Percentiles rank a stretch among this genome's conserved stretches.
These are phyloP conservation scores for Orbilia oligospora DNA, from an alignment of 2,329 filamentous ascomycete genomes.

Conservation along the genomic window DNA sequence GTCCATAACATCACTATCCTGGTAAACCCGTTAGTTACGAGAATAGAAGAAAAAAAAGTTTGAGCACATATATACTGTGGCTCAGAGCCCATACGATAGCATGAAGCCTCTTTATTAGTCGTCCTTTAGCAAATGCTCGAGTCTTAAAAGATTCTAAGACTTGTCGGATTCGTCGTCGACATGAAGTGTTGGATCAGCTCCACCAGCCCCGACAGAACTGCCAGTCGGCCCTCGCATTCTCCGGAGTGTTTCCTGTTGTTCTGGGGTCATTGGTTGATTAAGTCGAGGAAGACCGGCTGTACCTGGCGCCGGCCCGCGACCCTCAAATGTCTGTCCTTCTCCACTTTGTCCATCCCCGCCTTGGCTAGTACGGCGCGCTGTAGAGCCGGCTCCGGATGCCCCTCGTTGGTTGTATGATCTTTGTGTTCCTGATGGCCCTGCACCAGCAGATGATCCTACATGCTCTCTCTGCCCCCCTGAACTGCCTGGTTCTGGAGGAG, in stretches of 20 bases:
- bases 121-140: neutral
- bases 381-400: neutral
- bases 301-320: conserved; percentile 7
- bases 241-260: conserved; percentile 8
- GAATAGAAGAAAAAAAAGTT: conserved; percentile 1
- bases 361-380: neutral
- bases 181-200: conserved; percentile 48
- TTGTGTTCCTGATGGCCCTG: conserved; percentile 7
- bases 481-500: neutral
- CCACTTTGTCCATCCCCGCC: conserved; percentile 1
- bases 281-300: conserved; percentile 11
- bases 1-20: conserved; percentile 10
- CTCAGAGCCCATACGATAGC: neutral
- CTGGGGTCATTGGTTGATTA: conserved; percentile 1
- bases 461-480: neutral
- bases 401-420: neutral
- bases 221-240: conserved; percentile 40
- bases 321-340: conserved; percentile 14
- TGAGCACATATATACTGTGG: neutral
- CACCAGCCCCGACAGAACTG: conserved; percentile 51
- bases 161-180: conserved; percentile 52
- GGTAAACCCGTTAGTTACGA: neutral
- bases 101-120: too few relatives aligned
- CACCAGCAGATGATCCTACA: neutral
- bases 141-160: conserved; percentile 19